These are phyloP conservation scores for Podaxis sp. DNA, from an alignment of 768 basidiomycete genomes.

Conservation along the genomic window DNA sequence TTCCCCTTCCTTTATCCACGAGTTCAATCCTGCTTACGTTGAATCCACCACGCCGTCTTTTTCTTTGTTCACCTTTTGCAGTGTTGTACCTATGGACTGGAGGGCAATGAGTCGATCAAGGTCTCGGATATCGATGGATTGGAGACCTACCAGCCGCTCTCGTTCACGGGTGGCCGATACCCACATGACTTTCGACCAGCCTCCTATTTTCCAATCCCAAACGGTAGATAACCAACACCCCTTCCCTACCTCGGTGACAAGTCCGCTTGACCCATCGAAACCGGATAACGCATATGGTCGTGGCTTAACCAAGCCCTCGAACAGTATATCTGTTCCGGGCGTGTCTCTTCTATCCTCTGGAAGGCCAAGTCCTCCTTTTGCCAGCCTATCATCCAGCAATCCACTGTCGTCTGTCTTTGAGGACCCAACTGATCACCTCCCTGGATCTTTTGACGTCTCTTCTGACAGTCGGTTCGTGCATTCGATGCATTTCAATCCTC, in stretches of 20 bases:
- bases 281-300: slow-evolving; percentile 10
- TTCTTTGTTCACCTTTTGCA: slow-evolving; percentile 18
- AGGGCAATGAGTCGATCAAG: slow-evolving; percentile 86
- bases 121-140: slow-evolving; percentile 89
- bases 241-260: slow-evolving; percentile 33
- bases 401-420: slow-evolving; percentile 35
- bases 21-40: slow-evolving; percentile 10
- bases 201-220: slow-evolving; percentile 22
- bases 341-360: slow-evolving; percentile 39
- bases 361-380: slow-evolving; percentile 43
- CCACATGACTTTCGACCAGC: slow-evolving; percentile 44
- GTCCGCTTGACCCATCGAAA: slow-evolving; percentile 6
- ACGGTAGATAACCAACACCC: slow-evolving; percentile 39
- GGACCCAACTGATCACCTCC: slow-evolving; percentile 18
- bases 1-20: slow-evolving; percentile 7
- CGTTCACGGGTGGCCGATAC: slow-evolving; percentile 70
- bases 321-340: slow-evolving; percentile 37
- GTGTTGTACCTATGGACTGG: slow-evolving; percentile 85
- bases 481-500: slow-evolving; percentile 25
- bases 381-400: slow-evolving; percentile 28
- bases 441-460: slow-evolving; percentile 1
- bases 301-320: slow-evolving; percentile 14
- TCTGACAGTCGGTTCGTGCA: slow-evolving; percentile 22
- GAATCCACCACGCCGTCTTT: background rate
- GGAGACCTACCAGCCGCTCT: slow-evolving; percentile 76